A percentile compares a stretch with the other conserved stretches of the same genome.
phyloP scores from a whole-genome alignment of 768 basidiomycete species.

The Amanita subjunquillea region DNA sequence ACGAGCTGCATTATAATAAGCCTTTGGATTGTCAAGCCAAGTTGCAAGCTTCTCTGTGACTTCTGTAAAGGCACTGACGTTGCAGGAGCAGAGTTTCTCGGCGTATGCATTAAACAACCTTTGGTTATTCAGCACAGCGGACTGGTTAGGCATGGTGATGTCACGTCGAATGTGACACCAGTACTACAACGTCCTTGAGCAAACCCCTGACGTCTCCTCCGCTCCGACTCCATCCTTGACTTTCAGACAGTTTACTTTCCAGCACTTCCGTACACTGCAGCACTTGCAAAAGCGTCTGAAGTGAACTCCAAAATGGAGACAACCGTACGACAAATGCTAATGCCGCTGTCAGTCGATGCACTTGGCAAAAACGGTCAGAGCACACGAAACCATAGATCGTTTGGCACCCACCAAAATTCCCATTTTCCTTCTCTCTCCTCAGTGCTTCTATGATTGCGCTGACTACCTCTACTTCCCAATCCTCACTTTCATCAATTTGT shows the following conservation, averaged over 20 bases:
- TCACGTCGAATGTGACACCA: neutral
- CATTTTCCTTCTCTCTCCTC: conserved; percentile 55
- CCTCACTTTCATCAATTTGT: conserved; percentile 49
- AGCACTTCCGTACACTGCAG: conserved; percentile 51
- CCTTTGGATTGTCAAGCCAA: conserved; percentile 37
- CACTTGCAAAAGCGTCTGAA: conserved; percentile 56
- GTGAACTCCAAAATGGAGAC: conserved; percentile 54
- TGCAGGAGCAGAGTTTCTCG: conserved; percentile 22
- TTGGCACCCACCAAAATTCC: conserved; percentile 64
- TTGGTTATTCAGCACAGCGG: conserved; percentile 18
- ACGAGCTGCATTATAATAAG: conserved; percentile 41
- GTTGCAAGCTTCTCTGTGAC: conserved; percentile 26
- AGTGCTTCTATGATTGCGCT: conserved; percentile 80
- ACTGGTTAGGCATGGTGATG: neutral
- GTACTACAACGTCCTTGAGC: conserved; percentile 49
- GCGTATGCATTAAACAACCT: conserved; percentile 26
- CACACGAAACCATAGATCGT: neutral
- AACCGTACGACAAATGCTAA: conserved; percentile 68
- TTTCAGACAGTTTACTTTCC: conserved; percentile 43
- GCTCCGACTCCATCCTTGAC: conserved; percentile 34
- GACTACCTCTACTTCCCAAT: conserved; percentile 80
- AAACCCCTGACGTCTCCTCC: conserved; percentile 52
- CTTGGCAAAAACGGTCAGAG: conserved; percentile 21
- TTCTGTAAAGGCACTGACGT: conserved; percentile 14
- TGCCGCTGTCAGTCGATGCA: conserved; percentile 75